Evolutionary conservation across 371 early-diverging fungal species (phyloP), one percentile per base, ranked within the genome.

Genomic region (Mucor ambiguus): DNA sequence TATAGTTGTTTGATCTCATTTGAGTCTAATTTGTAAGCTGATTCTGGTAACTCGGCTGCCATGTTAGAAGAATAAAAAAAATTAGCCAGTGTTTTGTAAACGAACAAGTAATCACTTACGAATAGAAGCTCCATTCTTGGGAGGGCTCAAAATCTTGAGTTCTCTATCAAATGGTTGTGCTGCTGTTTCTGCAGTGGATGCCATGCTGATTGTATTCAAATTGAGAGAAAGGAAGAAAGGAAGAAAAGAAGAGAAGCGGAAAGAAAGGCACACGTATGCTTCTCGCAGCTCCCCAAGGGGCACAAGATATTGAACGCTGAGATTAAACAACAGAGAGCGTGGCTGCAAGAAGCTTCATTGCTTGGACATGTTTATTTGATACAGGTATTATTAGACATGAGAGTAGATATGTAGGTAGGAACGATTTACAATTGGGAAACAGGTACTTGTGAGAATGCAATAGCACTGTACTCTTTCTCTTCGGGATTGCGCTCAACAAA

Each of bases 401-500:
- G 3, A 22, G 9, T 22, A 20, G 3, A 7, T n/a, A n/a, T n/a
- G n/a, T 44, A 22, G 2, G 10, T 22, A 6, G 20, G 20, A 18
- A 7, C 10, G 22, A 29, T 54, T 54, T 54, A 28, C 4, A 26
- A 54, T 6, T 54, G 28, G 14, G 28, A 14, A 6, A n/a, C 16
- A 54, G 30, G 55, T 6, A 58, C 54, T 64, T 68, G 54, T 14
- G 57, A 68, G 35, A 88, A 78, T 18, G 90, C 90, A 63, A 92
- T 87, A 16, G 90, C 86, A 48, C 85, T 91, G 54, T 88, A 93
- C 57, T 91, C 75, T 4, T 83, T 67, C 44, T 87, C 80, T 58
- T 87, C 88, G 9, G 92, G 90, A 63, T 93, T 90, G 9, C 91
- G 78, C 46, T 72, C 80, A 66, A 96, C 93, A 61, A 90, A 92